A percentile compares a stretch with the other conserved stretches of the same genome.
phyloP scores from a whole-genome alignment of 2,329 filamentous ascomycete species.

The Coniochaeta sp. region DNA sequence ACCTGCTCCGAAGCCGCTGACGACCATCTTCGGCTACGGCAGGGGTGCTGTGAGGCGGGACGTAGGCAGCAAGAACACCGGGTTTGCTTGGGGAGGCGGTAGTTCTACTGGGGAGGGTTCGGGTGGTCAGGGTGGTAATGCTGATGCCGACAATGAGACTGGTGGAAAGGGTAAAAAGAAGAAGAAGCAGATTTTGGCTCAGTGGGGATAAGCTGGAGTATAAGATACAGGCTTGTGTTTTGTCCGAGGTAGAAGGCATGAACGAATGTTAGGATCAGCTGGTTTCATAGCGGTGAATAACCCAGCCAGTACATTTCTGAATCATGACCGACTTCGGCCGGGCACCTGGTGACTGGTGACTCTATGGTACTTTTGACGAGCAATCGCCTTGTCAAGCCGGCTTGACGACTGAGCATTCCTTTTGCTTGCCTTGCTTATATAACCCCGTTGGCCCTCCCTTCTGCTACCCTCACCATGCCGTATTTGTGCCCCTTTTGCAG shows the following conservation, averaged over 20 bases:
- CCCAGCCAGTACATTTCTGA: neutral
- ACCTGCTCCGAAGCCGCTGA: conserved; percentile 61
- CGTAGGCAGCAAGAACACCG: conserved; percentile 36
- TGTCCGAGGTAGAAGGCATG: no score
- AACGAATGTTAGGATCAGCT: neutral
- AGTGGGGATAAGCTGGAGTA: conserved; percentile 42
- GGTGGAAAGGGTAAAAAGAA: conserved; percentile 47
- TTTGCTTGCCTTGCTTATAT: no score
- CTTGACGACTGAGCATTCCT: no score
- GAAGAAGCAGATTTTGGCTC: conserved; percentile 55
- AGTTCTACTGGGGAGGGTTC: conserved; percentile 10
- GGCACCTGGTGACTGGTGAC: neutral
- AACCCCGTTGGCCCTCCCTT: no score
- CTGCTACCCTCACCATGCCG: no score
- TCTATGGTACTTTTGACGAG: neutral
- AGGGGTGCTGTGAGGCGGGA: conserved; percentile 48
- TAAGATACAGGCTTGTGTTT: no score
- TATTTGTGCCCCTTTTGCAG: no score
- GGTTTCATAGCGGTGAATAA: neutral
- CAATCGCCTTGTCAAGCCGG: no score
- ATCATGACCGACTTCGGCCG: no score
- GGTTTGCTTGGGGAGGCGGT: conserved; percentile 44
- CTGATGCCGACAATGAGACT: conserved; percentile 16
- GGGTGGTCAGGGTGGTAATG: neutral
- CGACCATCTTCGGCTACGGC: conserved; percentile 57